A percentile compares a stretch with the other conserved stretches of the same genome.
Evolutionary conservation across 371 early-diverging fungal species (phyloP).

Genomic region (Smittium culicis): DNA sequence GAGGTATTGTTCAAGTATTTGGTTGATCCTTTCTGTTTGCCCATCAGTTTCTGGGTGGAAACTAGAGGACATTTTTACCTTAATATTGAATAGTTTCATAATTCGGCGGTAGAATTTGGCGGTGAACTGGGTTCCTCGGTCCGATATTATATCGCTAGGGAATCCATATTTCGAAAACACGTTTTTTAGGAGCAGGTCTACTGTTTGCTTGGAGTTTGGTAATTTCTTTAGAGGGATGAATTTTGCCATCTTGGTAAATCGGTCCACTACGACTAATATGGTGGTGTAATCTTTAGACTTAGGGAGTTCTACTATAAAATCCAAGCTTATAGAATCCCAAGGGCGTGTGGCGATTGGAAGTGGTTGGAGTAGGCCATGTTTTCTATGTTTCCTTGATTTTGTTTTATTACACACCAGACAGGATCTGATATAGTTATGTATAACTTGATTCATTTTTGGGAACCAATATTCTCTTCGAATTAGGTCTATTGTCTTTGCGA

Average conservation of each 20-base stretch:
- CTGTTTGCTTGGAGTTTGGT: neutral
- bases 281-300: constrained; percentile 20
- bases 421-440: too few species aligned
- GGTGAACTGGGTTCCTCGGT: constrained; percentile 10
- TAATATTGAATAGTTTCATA: neutral
- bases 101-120: constrained; percentile 2
- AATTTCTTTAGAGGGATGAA: constrained; percentile 26
- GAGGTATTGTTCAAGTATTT: constrained; percentile 6
- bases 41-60: constrained; percentile 12
- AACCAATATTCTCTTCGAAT: too few species aligned
- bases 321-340: too few species aligned
- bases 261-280: constrained; percentile 36
- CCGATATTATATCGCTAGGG: constrained; percentile 8
- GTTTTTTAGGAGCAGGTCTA: neutral
- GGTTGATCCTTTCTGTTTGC: constrained; percentile 8
- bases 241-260: constrained; percentile 33
- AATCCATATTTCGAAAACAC: constrained; percentile 5
- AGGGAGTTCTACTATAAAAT: constrained; percentile 38
- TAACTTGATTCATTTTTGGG: too few species aligned
- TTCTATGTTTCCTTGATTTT: too few species aligned
- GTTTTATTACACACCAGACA: too few species aligned
- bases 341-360: too few species aligned
- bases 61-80: constrained; percentile 5
- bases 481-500: too few species aligned
- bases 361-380: too few species aligned